Percentiles rank a stretch among this genome's conserved stretches.
Conservation (phyloP, 208 protist genomes). For the Wallacemonas collosoma region DNA sequence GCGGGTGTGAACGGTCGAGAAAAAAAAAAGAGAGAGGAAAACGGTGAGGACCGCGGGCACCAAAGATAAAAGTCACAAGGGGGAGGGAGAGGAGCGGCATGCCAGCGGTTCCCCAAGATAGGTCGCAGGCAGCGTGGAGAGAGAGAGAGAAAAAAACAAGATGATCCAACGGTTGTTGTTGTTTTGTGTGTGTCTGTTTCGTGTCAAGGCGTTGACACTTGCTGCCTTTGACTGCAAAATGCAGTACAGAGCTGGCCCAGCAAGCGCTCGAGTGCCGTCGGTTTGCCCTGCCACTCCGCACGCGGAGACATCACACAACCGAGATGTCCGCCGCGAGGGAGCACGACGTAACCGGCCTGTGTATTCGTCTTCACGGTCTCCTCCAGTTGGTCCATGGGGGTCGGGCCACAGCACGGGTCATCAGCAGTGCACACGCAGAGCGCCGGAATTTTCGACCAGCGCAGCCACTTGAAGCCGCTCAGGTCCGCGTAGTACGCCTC, state of each 20-base stretch:
- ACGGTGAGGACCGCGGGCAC: too few relatives aligned
- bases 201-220: neutral
- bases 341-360: conserved; percentile 41
- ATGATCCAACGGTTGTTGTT: neutral
- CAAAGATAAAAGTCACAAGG: too few relatives aligned
- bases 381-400: conserved; percentile 30
- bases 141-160: neutral
- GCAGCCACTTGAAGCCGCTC: conserved; percentile 49
- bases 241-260: conserved; percentile 19
- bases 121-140: too few relatives aligned
- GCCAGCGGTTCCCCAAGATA: too few relatives aligned
- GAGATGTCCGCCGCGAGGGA: conserved; percentile 63
- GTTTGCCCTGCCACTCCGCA: conserved; percentile 44
- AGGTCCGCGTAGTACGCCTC: conserved; percentile 70
- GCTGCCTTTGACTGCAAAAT: conserved; percentile 4
- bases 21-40: too few relatives aligned
- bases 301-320: conserved; percentile 44
- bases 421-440: conserved; percentile 64
- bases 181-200: neutral
- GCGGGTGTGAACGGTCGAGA: too few relatives aligned
- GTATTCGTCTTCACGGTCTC: conserved; percentile 38
- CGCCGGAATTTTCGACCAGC: conserved; percentile 43
- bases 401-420: conserved; percentile 54
- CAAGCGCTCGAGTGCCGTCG: conserved; percentile 45
- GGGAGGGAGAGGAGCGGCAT: too few relatives aligned